Percentiles rank a stretch among this genome's conserved stretches.
Conservation (phyloP, 1,284 basidiomycete species). For the Bjerkandera adusta region DNA sequence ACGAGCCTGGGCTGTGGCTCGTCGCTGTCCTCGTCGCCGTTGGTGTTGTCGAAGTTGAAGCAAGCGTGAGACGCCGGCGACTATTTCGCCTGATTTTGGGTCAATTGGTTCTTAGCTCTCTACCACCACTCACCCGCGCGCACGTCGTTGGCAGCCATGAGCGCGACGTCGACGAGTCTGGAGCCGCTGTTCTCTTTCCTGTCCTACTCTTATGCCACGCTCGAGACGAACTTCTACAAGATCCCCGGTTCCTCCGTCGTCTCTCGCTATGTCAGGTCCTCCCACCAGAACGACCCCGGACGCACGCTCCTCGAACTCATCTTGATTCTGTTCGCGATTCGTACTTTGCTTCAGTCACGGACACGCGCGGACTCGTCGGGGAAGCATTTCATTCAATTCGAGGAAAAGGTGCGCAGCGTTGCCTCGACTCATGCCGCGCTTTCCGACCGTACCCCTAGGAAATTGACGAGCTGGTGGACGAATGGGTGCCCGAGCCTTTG, state of each 20-base stretch:
- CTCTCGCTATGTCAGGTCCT: slow-evolving; percentile 87
- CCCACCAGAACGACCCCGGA: slow-evolving; percentile 90
- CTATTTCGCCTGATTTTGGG: slow-evolving; percentile 1
- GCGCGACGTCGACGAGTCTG: slow-evolving; percentile 38
- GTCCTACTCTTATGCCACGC: slow-evolving; percentile 47
- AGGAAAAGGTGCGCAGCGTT: slow-evolving; percentile 68
- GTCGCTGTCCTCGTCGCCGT: slow-evolving; percentile 13
- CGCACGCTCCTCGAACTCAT: slow-evolving; percentile 90
- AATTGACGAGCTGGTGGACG: slow-evolving; percentile 94
- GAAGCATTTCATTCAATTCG: slow-evolving; percentile 92
- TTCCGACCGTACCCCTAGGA: slow-evolving; percentile 57
- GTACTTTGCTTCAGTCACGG: slow-evolving; percentile 86
- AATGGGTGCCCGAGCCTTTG: slow-evolving; percentile 92
- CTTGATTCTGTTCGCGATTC: slow-evolving; percentile 85
- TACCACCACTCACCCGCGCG: slow-evolving; percentile 19
- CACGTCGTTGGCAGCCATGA: slow-evolving; percentile 30
- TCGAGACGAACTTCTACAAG: slow-evolving; percentile 64
- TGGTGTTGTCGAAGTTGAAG: slow-evolving; percentile 23
- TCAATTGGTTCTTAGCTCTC: neutral
- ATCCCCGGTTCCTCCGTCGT: slow-evolving; percentile 90
- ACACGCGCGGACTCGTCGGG: slow-evolving; percentile 84
- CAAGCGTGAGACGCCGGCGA: slow-evolving; percentile 2
- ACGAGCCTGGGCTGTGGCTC: slow-evolving; percentile 29
- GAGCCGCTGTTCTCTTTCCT: slow-evolving; percentile 64
- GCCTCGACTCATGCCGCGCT: slow-evolving; percentile 1